A percentile compares a stretch with the other conserved stretches of the same genome.
Evolutionary conservation across 176 grass and related monocot genomes (phyloP).

Genomic region (Urochloa ruziziensis): DNA sequence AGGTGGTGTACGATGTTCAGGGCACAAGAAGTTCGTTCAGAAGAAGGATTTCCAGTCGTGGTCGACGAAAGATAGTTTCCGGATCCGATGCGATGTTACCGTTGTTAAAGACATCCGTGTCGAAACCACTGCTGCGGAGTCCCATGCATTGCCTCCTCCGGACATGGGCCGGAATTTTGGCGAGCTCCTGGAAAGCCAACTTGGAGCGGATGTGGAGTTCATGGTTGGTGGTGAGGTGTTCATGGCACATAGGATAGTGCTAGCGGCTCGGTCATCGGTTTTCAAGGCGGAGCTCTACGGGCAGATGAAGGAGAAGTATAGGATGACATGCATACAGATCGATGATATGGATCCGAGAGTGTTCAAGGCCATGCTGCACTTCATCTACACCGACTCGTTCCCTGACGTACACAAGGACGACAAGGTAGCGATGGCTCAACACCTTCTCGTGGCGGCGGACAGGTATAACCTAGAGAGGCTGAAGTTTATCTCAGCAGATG

Average conservation of each 20-base stretch:
- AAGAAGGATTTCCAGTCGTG: no score
- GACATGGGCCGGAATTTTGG: background rate
- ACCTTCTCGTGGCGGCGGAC: no score
- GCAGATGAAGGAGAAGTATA: slow-evolving; percentile 12
- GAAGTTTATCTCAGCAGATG: no score
- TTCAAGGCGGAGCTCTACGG: slow-evolving; percentile 27
- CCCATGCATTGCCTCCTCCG: background rate
- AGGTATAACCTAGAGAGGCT: no score
- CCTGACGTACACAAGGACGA: no score
- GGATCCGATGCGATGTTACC: background rate
- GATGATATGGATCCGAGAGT: slow-evolving; percentile 10
- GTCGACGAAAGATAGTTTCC: background rate
- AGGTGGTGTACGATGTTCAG: no score
- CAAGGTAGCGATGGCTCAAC: no score
- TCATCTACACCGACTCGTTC: no score
- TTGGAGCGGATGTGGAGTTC: slow-evolving; percentile 13
- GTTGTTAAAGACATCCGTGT: background rate
- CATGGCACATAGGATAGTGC: slow-evolving; percentile 3
- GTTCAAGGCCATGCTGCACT: no score
- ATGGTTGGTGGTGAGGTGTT: background rate
- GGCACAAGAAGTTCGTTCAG: no score
- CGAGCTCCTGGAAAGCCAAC: background rate
- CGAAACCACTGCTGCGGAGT: background rate
- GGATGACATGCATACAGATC: background rate
- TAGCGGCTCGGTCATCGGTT: slow-evolving; percentile 26